Conservation (phyloP, 1,284 basidiomycete species). For the Malassezia japonica region DNA sequence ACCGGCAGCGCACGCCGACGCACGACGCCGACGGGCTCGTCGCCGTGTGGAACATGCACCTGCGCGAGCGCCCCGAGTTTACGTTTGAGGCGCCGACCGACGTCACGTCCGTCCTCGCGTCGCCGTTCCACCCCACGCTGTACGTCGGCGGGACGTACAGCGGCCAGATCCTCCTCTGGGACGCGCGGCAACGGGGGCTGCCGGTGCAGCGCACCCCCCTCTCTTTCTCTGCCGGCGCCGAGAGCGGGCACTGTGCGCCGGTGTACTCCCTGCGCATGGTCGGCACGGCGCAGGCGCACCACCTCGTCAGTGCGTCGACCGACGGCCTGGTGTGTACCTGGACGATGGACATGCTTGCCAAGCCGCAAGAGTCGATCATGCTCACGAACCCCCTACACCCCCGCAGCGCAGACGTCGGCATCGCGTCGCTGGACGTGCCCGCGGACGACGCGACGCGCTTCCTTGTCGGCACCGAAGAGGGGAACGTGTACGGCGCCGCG, state of each 20-base stretch:
- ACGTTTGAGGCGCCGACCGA: slow-evolving; percentile 97
- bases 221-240: slow-evolving; percentile 50
- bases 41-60: slow-evolving; percentile 91
- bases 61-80: slow-evolving; percentile 89
- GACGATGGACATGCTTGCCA: slow-evolving; percentile 95
- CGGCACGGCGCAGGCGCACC: slow-evolving; percentile 95
- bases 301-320: slow-evolving; percentile 85
- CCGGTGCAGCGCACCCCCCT: slow-evolving; percentile 93
- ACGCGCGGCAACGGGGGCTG: slow-evolving; percentile 79
- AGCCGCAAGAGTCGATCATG: slow-evolving; percentile 55
- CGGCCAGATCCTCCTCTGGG: slow-evolving; percentile 95
- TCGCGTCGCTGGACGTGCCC: slow-evolving; percentile 83
- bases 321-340: slow-evolving; percentile 95
- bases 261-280: slow-evolving; percentile 96
- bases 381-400: slow-evolving; percentile 27
- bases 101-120: slow-evolving; percentile 88
- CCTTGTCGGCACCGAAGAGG: slow-evolving; percentile 95
- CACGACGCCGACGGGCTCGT: slow-evolving; percentile 76
- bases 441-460: slow-evolving; percentile 90
- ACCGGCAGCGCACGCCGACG: slow-evolving; percentile 78
- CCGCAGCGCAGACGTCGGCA: slow-evolving; percentile 71
- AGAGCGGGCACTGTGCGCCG: slow-evolving; percentile 87
- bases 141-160: slow-evolving; percentile 96
- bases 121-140: slow-evolving; percentile 92
- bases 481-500: slow-evolving; percentile 86